These are phyloP conservation scores for Vigna angularis DNA, from an alignment of 306 rosid species.

Conservation along the genomic window DNA sequence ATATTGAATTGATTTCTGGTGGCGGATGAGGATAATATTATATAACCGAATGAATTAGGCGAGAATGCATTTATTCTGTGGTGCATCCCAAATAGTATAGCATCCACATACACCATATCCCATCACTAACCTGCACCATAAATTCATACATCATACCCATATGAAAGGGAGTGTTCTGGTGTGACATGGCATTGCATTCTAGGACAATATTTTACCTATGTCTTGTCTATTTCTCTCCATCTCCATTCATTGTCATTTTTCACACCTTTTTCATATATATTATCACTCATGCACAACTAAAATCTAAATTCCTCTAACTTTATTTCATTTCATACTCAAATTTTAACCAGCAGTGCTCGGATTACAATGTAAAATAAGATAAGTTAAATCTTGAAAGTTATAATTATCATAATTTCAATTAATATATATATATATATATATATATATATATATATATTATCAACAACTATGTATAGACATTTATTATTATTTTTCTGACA, in stretches of 20 bases:
- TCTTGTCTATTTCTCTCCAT: slow-evolving; percentile 13
- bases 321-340: background rate
- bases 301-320: background rate
- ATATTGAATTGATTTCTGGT: background rate
- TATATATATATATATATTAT: background rate
- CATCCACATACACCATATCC: slow-evolving; percentile 39
- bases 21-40: background rate
- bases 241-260: background rate
- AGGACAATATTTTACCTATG: slow-evolving; percentile 27
- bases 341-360: too few species aligned
- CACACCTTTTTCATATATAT: background rate
- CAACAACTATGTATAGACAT: background rate
- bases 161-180: slow-evolving; percentile 8
- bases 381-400: too few species aligned
- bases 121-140: slow-evolving; percentile 34
- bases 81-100: background rate
- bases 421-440: too few species aligned
- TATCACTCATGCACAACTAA: background rate
- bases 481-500: too few species aligned
- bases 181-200: background rate
- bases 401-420: too few species aligned
- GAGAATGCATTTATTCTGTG: slow-evolving; percentile 24
- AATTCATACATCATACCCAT: slow-evolving; percentile 12
- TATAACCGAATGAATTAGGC: background rate
- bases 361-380: too few species aligned